Evolutionary conservation across 306 rosid genomes (phyloP), one percentile per base, ranked within the genome.

Genomic region (Begonia fuchsioides): DNA sequence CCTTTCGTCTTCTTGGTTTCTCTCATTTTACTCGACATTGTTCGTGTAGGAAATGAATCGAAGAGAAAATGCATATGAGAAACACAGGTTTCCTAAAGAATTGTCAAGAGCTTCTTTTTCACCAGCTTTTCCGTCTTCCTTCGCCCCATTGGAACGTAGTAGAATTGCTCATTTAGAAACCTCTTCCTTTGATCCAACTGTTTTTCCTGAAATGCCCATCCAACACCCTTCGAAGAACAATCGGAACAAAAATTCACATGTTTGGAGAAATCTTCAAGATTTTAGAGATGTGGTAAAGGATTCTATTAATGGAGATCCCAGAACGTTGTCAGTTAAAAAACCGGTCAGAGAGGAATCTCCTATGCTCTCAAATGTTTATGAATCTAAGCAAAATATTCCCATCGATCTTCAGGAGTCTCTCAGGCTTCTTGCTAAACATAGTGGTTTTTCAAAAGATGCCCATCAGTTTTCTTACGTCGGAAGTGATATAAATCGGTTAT

Each of bases 271-370:
- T 39, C 71, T 78, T 41, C 74, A 80, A 53, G 93, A 87, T 70
- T 68, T 83, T 51, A 75, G 93, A 52, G 96, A 73, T 55, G 88
- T 80, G 41, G 96, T 87, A 55, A 87, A 83, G 82, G 94, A 83
- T 57, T 83, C 94, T 2, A 83, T 87, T 93, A 69, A 83, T 62
- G 75, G 96, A 70, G 96, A 87, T 56, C 72, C 77, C 9, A 76
- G 82, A 56, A 81, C 72, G 39, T 47, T 74, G 12, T 70, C 82
- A 5, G 32, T 58, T 35, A 83, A 74, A 64, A 68, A 48, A 18
- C 8, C 71, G 40, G 35, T 43, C 32, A 72, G 47, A 53, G 86
- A 88, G 58, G 88, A 83, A 39, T 10, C 43, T 6, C 43, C 6
- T 6, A 39, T 6, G 10, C 43, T 83, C 94, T 4, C 88, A 93